Evolutionary conservation across 1,139 yeast genomes (phyloP).

Genomic region (Protomyces lactucae-debilis): DNA sequence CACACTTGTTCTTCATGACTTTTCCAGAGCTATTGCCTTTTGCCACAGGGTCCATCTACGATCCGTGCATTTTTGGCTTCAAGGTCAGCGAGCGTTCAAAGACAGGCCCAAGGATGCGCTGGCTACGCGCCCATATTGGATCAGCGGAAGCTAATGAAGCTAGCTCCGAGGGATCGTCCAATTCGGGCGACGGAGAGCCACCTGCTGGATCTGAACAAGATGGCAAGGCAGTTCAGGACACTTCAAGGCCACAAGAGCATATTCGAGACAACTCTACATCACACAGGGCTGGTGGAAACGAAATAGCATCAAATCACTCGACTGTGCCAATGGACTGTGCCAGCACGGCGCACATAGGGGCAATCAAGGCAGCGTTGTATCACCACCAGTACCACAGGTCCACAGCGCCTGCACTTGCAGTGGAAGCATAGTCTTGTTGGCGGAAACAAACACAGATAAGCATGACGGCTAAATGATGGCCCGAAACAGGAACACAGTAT

Average conservation of each 20-base stretch:
- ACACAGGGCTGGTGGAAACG: background rate
- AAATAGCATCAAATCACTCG: background rate
- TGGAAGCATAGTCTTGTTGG: too few species aligned
- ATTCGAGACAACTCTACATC: background rate
- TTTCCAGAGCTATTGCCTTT: slow-evolving; percentile 61
- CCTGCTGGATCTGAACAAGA: background rate
- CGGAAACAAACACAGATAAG: too few species aligned
- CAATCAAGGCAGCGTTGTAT: background rate
- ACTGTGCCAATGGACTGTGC: background rate
- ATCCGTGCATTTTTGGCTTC: slow-evolving; percentile 69
- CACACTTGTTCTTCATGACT: slow-evolving; percentile 84
- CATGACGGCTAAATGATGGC: too few species aligned
- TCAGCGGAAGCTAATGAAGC: slow-evolving; percentile 16
- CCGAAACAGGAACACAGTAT: too few species aligned
- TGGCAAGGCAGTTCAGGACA: background rate
- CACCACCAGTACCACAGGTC: too few species aligned
- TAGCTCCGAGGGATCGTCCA: background rate
- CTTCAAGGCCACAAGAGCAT: background rate
- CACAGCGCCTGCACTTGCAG: too few species aligned
- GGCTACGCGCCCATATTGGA: slow-evolving; percentile 55
- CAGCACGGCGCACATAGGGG: background rate
- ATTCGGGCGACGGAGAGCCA: background rate
- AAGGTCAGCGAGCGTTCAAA: slow-evolving; percentile 66
- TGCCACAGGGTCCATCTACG: slow-evolving; percentile 11
- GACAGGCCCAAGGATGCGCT: slow-evolving; percentile 89